Percentiles rank a stretch among this genome's conserved stretches.
Conservation (phyloP, 768 basidiomycete species). For the Hericium erinaceus region DNA sequence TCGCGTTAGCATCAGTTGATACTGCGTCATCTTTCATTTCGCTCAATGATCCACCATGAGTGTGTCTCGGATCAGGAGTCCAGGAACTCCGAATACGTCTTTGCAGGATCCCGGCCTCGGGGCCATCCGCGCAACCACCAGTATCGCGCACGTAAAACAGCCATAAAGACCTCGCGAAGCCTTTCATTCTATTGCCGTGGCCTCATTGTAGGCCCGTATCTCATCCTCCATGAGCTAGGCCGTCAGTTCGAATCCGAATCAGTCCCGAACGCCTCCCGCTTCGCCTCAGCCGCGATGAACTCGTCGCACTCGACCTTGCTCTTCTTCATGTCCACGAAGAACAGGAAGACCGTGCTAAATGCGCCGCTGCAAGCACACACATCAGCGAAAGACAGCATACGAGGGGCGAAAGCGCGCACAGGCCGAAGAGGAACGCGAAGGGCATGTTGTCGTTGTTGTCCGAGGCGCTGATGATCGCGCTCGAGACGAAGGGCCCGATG, state of each 20-base stretch:
- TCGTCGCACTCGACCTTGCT: slow-evolving; percentile 54
- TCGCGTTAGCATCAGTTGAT: too few species aligned
- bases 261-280: slow-evolving; percentile 26
- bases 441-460: slow-evolving; percentile 67
- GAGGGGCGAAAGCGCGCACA: slow-evolving; percentile 32
- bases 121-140: too few species aligned
- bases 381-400: not conserved
- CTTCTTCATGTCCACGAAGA: slow-evolving; percentile 54
- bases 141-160: too few species aligned
- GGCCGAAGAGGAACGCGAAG: slow-evolving; percentile 61
- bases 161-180: too few species aligned
- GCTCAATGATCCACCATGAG: too few species aligned
- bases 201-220: too few species aligned
- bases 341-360: slow-evolving; percentile 49
- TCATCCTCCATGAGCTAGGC: not conserved
- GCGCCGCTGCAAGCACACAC: slow-evolving; percentile 29
- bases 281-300: slow-evolving; percentile 48
- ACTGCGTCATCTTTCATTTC: too few species aligned
- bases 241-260: not conserved
- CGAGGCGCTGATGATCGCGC: slow-evolving; percentile 62
- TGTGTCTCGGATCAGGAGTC: too few species aligned
- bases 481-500: slow-evolving; percentile 67
- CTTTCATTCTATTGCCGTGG: too few species aligned
- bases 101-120: too few species aligned
- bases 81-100: too few species aligned